These are phyloP conservation scores for Nitzschia inconspicua DNA, from an alignment of 108 stramenopile species.

Conservation along the genomic window DNA sequence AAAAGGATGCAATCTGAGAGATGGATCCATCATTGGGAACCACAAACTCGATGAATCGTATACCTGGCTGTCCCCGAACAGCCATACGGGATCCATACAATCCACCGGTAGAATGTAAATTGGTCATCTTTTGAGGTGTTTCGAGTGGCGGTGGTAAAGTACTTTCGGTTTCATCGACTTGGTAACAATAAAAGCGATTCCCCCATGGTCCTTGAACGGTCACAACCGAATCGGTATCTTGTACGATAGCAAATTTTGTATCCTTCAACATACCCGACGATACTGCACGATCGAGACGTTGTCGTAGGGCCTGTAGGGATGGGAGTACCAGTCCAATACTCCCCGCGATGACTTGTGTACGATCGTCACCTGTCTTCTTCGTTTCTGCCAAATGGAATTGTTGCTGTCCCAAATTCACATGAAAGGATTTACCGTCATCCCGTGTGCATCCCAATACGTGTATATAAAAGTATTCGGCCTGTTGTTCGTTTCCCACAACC, in stretches of 20 bases:
- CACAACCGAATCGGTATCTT: constrained; percentile 9
- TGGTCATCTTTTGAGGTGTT: constrained; percentile 15
- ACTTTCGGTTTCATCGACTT: neutral
- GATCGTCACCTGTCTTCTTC: constrained; percentile 7
- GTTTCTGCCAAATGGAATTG: constrained; percentile 59
- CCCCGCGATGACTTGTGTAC: constrained; percentile 10
- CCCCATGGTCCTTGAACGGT: constrained; percentile 22
- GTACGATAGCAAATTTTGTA: neutral
- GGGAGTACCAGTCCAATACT: constrained; percentile 38
- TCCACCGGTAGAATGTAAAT: neutral
- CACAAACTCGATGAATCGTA: constrained; percentile 44
- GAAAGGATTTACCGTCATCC: constrained; percentile 42
- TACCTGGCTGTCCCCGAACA: constrained; percentile 17
- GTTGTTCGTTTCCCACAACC: constrained; percentile 32
- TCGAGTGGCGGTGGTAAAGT: neutral
- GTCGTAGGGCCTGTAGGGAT: constrained; percentile 15
- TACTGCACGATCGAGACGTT: constrained; percentile 13
- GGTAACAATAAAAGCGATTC: constrained; percentile 17
- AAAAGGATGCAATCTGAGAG: constrained; percentile 36
- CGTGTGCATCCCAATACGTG: constrained; percentile 45
- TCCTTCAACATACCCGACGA: neutral
- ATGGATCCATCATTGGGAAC: constrained; percentile 23
- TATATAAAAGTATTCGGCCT: constrained; percentile 50
- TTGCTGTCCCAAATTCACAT: constrained; percentile 67
- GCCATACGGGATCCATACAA: constrained; percentile 17